Evolutionary conservation across 306 rosid species (phyloP).

Genomic region (Chamaecrista fasciculata): DNA sequence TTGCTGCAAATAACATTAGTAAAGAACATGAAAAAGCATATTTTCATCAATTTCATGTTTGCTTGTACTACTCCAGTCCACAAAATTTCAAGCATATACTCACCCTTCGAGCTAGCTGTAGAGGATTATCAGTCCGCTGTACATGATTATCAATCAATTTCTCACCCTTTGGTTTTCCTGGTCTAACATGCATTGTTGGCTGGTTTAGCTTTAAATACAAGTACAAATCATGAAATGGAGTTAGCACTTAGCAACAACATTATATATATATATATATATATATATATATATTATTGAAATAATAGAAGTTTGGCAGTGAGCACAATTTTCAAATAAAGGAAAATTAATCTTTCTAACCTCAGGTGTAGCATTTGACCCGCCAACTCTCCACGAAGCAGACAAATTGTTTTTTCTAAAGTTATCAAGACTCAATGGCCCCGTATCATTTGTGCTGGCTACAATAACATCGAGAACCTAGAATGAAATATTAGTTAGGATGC

Average conservation of each 20-base stretch:
- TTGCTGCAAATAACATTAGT: slow-evolving; percentile 57
- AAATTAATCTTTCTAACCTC: slow-evolving; percentile 56
- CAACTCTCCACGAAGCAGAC: slow-evolving; percentile 79
- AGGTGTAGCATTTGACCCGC: slow-evolving; percentile 39
- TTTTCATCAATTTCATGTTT: slow-evolving; percentile 2
- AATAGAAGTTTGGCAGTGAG: not conserved
- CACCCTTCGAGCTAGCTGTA: slow-evolving; percentile 69
- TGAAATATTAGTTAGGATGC: slow-evolving; percentile 26
- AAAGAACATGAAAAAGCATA: slow-evolving; percentile 16
- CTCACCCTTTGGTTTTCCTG: slow-evolving; percentile 38
- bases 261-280: too few species aligned
- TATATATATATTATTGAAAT: not conserved
- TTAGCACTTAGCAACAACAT: not conserved
- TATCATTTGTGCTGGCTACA: slow-evolving; percentile 64
- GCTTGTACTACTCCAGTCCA: not conserved
- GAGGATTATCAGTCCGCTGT: slow-evolving; percentile 44
- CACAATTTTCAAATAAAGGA: slow-evolving; percentile 17
- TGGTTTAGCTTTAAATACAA: slow-evolving; percentile 41
- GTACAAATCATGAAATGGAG: slow-evolving; percentile 1
- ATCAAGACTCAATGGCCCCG: slow-evolving; percentile 86
- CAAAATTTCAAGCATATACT: slow-evolving; percentile 25
- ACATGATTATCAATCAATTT: slow-evolving; percentile 30
- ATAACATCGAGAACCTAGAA: slow-evolving; percentile 80
- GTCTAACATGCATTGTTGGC: slow-evolving; percentile 37
- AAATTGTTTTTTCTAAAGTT: slow-evolving; percentile 66